Percentiles rank a stretch among this genome's conserved stretches.
Conservation (phyloP, 75 land plant species). For the Pinus tabuliformis region DNA sequence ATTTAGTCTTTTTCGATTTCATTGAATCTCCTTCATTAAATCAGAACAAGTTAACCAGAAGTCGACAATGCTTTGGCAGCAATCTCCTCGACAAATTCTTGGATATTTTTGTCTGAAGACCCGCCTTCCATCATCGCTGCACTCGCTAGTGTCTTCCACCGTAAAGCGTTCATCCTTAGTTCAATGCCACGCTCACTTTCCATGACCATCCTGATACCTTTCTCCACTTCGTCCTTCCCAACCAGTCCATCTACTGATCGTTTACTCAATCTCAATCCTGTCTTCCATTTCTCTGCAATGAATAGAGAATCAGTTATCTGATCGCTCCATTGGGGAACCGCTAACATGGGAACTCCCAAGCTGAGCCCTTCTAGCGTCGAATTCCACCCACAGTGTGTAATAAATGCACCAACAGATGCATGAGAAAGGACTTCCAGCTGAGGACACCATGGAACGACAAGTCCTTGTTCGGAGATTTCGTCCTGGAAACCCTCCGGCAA, state of each 20-base stretch:
- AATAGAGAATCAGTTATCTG: conserved; percentile 22
- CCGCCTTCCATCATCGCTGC: conserved; percentile 34
- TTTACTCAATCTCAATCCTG: conserved; percentile 20
- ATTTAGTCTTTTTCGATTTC: neutral
- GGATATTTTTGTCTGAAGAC: conserved; percentile 27
- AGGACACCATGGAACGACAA: conserved; percentile 22
- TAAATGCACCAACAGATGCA: conserved; percentile 10
- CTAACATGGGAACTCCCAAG: conserved; percentile 20
- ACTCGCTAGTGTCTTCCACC: conserved; percentile 20
- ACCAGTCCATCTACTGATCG: conserved; percentile 15
- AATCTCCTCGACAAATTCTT: conserved; percentile 14
- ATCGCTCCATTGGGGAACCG: conserved; percentile 13
- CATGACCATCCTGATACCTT: conserved; percentile 25
- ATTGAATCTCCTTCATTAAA: neutral
- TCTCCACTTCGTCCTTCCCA: conserved; percentile 26
- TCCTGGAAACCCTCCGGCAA: conserved; percentile 6
- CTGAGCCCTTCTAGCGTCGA: conserved; percentile 14
- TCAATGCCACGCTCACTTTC: conserved; percentile 21
- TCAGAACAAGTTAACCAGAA: neutral
- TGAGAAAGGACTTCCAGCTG: conserved; percentile 18
- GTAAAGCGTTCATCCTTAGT: conserved; percentile 18
- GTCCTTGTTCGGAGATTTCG: conserved; percentile 15
- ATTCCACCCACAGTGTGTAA: conserved; percentile 32
- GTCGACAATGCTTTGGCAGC: too few relatives aligned
- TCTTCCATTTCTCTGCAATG: conserved; percentile 22